A percentile compares a stretch with the other conserved stretches of the same genome.
Conservation (phyloP, 2,329 filamentous ascomycete species). For the Cercospora beticola region DNA sequence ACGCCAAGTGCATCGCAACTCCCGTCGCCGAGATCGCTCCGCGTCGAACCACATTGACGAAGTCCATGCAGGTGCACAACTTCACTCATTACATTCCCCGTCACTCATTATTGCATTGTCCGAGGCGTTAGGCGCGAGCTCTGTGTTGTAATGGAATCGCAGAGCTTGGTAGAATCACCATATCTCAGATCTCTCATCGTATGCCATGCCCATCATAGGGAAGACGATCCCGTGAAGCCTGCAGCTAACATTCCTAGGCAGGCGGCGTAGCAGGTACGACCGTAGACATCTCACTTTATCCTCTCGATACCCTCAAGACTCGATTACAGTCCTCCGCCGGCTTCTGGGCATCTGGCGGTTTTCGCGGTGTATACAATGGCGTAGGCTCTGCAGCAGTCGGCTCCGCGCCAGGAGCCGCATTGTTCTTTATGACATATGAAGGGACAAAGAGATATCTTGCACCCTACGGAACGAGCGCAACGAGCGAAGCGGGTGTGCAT, state of each 20-base stretch:
- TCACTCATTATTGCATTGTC: slow-evolving; percentile 5
- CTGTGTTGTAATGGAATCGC: slow-evolving; percentile 3
- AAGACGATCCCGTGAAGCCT: background rate
- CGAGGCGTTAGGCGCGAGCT: background rate
- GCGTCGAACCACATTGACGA: background rate
- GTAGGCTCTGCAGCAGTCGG: slow-evolving; percentile 87
- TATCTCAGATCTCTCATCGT: slow-evolving; percentile 50
- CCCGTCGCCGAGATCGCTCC: slow-evolving; percentile 8
- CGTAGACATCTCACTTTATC: slow-evolving; percentile 94
- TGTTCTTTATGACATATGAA: slow-evolving; percentile 70
- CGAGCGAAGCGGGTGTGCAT: slow-evolving; percentile 53
- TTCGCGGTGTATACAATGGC: slow-evolving; percentile 89
- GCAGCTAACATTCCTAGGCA: slow-evolving; percentile 52
- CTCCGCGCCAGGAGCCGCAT: slow-evolving; percentile 87
- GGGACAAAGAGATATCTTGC: slow-evolving; percentile 30
- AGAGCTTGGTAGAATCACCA: slow-evolving; percentile 44
- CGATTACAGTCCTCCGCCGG: slow-evolving; percentile 80
- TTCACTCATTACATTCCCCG: background rate
- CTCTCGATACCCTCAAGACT: slow-evolving; percentile 98
- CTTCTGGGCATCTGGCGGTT: slow-evolving; percentile 81
- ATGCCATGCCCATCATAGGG: slow-evolving; percentile 21
- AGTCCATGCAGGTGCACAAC: background rate
- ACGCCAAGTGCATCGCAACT: background rate
- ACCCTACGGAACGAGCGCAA: background rate
- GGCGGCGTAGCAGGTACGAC: slow-evolving; percentile 91